Base-by-base conservation (phyloP, 768 basidiomycete genomes). In the Erythrobasidium yunnanense region DNA sequence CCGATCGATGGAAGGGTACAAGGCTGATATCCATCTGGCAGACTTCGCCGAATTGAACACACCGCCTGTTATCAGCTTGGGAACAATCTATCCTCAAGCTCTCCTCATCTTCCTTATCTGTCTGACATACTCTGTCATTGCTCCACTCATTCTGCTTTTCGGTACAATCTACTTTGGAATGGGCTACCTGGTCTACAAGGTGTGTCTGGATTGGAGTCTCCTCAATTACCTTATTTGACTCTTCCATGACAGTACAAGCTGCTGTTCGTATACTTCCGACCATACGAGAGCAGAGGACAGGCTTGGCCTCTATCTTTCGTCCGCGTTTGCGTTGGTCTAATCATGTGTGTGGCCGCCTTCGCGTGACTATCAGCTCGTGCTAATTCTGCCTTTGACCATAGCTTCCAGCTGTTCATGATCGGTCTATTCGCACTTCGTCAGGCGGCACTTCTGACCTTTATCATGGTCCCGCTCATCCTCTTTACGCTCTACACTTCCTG, bases 11-110 rank as follows among this genome's bases (percentile, higher is more conserved):
- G 11, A 20, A 47, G 18, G 18, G 8, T 25, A 34, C 30, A 42
- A 17, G 27, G 6, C 38, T 18, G 20, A 49, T 66, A 20, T 71
- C 45, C 22, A 35, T 3, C 18, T 1, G 18, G 13, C 72, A 96
- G 93, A 99, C 73, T 92, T 85, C 69, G 93, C 91, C 18, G 95
- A 95, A 75, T 81, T 97, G 17, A 95, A 99, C 73, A 90, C 91
- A 0, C 95, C 95, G 4, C 91, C 95, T 0, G 89, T 92, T 87
- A 87, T 97, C 77, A 97, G 96, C 76, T 93, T 97, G 71, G 95
- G 95, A 55, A 82, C 87, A 54, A 90, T 99, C 11, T 99, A 96
- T 75, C 95, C 95, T 0, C 93, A 96, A 74, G 88, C 92, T 4
- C 90, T 97, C 66, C 80, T 99, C 47, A 86, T 97, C 75, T 97